Evolutionary conservation across 148 eudicot species (phyloP), one percentile per base, ranked within the genome.

Genomic region (Mesembryanthemum crystallinum): DNA sequence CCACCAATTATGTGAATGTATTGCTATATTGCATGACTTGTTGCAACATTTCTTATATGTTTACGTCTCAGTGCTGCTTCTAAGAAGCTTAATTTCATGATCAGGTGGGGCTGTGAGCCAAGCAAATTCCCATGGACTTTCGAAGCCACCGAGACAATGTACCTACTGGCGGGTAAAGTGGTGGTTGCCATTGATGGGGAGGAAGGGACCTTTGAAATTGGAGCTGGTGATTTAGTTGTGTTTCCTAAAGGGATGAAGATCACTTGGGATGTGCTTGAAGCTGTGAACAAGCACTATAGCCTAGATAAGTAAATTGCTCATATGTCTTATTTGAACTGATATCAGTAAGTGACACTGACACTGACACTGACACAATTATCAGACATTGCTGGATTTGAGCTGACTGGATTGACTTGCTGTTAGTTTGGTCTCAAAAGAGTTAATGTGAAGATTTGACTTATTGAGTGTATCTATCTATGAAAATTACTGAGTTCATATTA

Each of bases 201-300:
- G 57, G 88, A 85, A 9, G 82, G 80, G 21, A 74, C 73, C 35
- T 85, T 85, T 24, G 81, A 73, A 59, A 66, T 85, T 14, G 83
- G 37, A 68, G 82, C 63, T 42, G 83, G 85, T 55, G 85, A 85
- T 61, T 71, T 85, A 60, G 82, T 30, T 68, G 88, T 79, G 60
- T 85, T 85, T 65, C 85, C 88, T 33, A 69, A 74, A 43, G 88
- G 83, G 60, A 82, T 85, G 88, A 82, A 79, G 81, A 79, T 85
- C 61, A 77, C 79, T 55, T 85, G 76, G 74, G 83, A 85, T 28
- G 77, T 82, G 60, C 74, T 82, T 61, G 85, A 85, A 82, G 74
- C 83, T 74, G 77, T 85, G 28, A 79, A 51, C 54, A 85, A 85
- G 82, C 83, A 82, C 66, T 85, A 76, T 49, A 62, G 71, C 62